Base-by-base conservation (phyloP, 805 yeast species). In the Saturnispora silvae region DNA sequence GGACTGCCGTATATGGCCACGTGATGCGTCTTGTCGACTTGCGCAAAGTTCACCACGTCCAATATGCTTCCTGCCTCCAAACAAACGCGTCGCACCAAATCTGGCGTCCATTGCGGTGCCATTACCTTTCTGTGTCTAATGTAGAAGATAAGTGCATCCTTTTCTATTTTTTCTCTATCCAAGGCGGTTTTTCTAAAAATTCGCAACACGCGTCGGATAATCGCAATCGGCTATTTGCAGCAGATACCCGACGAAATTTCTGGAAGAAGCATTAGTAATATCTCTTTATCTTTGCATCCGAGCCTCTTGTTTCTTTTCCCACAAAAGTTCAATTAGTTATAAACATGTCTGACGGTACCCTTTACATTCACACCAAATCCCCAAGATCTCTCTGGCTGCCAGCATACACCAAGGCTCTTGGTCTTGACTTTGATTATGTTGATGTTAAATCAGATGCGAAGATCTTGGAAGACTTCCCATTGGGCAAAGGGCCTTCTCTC, bases 401-500 rank as follows among this genome's bases (percentile, higher is more conserved):
- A 44, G 78, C 72, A 29, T 57, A 78, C 40, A 61, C 72, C 59
- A 70, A 72, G 52, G 54, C 63, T 56, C 64, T 67, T 54, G 64
- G 69, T 38, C 60, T 81, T 48, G 83, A 79, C 48, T 61, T 78
- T 54, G 60, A 65, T 40, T 45, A 77, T 43, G 46, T 51, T 14
- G 55, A 53, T 28, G 60, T 53, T 31, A 61, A 63, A 42, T 17
- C 28, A n/a, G 68, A 65, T 37, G 66, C 63, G 35, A 59, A 60
- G 19, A 73, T 54, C 57, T 52, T 55, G 38, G 62, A 61, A 50
- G 50, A 60, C 48, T 81, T 80, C 70, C 85, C 86, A 45, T 63
- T 77, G 53, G 61, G 63, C 45, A 74, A 68, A 55, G 56, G 68
- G 40, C 89, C 89, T 52, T 71, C 81, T 37, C 77, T 74, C 47